Base-by-base conservation (phyloP, 352 stramenopile species). In the Aphanomyces euteiches region DNA sequence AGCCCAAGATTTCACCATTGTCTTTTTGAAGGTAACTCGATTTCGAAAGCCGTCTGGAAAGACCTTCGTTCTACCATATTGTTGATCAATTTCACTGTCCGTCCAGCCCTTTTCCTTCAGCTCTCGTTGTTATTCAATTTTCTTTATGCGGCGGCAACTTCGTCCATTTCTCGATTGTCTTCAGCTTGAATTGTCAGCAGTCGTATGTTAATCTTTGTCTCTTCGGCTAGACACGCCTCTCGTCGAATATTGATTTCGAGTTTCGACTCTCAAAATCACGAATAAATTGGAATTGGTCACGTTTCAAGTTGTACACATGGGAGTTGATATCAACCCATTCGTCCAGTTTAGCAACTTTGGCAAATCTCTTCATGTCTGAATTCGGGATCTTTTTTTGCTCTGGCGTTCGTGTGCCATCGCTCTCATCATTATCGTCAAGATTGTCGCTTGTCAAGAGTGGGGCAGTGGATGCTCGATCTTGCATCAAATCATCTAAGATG, bases 361-460 rank as follows among this genome's bases (percentile, higher is more conserved):
- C 50, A 19, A 1, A 37, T 58, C 50, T 8, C 50, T 58, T 58
- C 50, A 3, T 58, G 17, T 19, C 50, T 19, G 50, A 58, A 8
- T 19, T 19, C 8, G 50, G 50, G 7, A 28, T 28, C 13, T 58
- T 58, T 8, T 36, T 36, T 8, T 17, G 17, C 8, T 13, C 7
- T 28, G 7, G 7, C 13, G 50, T 8, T 37, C 15, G 17, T 17
- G 19, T 28, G 28, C 75, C 73, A 40, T 59, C 19, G 15, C 41
- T 59, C 7, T 12, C 10, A n/a, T 12, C n/a, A 36, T 47, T 28
- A 34, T 34, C 39, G 15, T 68, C 45, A 13, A 68, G 28, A 38
- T 54, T 57, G 43, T 68, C 60, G 39, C 5, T 77, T n/a, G 68
- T 75, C 1, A 73, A 3, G 3, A 73, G 19, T 8, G 73, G 61